Percentiles rank a stretch among this genome's conserved stretches.
phyloP scores from a whole-genome alignment of 2,329 filamentous ascomycete species.

The Trichoderma sp. region DNA sequence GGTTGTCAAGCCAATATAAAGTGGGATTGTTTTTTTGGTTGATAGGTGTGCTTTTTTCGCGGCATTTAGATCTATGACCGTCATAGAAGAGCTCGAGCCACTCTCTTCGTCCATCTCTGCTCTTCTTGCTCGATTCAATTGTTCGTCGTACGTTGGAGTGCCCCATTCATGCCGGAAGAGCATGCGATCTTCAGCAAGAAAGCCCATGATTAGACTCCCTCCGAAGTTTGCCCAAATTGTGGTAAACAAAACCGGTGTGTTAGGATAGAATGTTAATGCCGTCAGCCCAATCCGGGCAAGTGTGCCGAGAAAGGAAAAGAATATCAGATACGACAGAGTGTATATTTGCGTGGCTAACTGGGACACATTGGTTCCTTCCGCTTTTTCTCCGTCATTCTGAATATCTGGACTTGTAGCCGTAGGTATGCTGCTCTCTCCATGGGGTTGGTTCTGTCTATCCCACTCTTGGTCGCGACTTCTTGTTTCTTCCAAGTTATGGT shows the following conservation, averaged over 20 bases:
- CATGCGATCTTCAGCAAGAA: conserved; percentile 76
- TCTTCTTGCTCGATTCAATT: conserved; percentile 39
- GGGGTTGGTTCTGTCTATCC: conserved; percentile 25
- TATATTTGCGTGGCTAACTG: conserved; percentile 63
- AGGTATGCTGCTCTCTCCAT: conserved; percentile 28
- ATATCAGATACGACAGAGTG: conserved; percentile 77
- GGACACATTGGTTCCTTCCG: conserved; percentile 44
- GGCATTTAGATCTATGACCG: conserved; percentile 45
- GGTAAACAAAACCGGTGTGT: conserved; percentile 72
- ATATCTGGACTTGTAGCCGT: not conserved
- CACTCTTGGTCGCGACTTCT: conserved; percentile 28
- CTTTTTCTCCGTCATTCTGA: not conserved
- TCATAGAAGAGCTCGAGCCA: conserved; percentile 27
- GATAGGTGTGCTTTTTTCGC: conserved; percentile 62
- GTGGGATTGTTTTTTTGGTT: conserved; percentile 81
- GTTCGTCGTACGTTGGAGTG: conserved; percentile 45
- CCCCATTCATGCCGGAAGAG: conserved; percentile 74
- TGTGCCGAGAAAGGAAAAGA: conserved; percentile 85
- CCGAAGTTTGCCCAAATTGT: conserved; percentile 87
- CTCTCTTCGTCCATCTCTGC: conserved; percentile 39
- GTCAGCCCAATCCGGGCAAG: conserved; percentile 81
- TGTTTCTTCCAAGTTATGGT: conserved; percentile 29
- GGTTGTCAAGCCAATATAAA: conserved; percentile 84
- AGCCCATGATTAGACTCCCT: conserved; percentile 83
- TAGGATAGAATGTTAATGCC: conserved; percentile 77